These are phyloP conservation scores for Globisporangium paddicum DNA, from an alignment of 352 stramenopile genomes.

Conservation along the genomic window DNA sequence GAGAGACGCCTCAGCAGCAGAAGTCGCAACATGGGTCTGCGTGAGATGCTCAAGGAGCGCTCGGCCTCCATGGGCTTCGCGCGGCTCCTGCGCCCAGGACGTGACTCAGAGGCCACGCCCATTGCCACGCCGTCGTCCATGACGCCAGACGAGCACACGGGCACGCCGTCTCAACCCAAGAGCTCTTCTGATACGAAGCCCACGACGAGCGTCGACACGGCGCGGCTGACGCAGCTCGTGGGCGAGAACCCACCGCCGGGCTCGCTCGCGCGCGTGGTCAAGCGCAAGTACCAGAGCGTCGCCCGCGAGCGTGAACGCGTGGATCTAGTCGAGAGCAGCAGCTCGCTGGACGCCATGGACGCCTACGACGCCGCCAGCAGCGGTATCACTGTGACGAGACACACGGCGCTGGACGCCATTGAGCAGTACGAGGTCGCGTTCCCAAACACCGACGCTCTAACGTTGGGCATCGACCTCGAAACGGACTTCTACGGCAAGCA, in stretches of 20 bases:
- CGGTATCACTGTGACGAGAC: constrained; percentile 17
- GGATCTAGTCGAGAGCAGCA: constrained; percentile 8
- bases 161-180: not conserved
- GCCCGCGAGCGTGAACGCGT: constrained; percentile 23
- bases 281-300: constrained; percentile 38
- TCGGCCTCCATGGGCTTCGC: not conserved
- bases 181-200: no score
- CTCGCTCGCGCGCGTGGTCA: constrained; percentile 29
- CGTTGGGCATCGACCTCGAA: constrained; percentile 49
- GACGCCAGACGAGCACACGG: not conserved
- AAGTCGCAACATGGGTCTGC: not conserved
- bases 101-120: not conserved
- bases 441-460: constrained; percentile 7
- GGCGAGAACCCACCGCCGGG: constrained; percentile 32
- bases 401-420: constrained; percentile 30
- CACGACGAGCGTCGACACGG: not conserved
- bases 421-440: constrained; percentile 56
- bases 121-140: not conserved
- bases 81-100: not conserved
- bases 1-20: no score
- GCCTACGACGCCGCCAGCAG: not conserved
- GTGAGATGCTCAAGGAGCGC: not conserved
- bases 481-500: constrained; percentile 56
- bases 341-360: not conserved
- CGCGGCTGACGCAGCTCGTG: constrained; percentile 22